phyloP scores from a whole-genome alignment of 148 eudicot genomes.

The Persicaria maculosa region DNA sequence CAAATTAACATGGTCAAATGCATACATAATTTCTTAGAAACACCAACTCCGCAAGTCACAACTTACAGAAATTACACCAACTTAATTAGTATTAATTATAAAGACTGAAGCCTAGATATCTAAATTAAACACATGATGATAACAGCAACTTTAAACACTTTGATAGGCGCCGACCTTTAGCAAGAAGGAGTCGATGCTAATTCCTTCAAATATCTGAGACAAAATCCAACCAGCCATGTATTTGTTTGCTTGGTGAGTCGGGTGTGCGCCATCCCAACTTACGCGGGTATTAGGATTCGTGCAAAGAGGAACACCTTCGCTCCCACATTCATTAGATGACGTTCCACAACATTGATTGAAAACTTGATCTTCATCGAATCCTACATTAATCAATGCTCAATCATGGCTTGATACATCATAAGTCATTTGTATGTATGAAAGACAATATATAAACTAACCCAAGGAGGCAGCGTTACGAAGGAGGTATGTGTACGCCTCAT shows the following conservation, averaged over 20 bases:
- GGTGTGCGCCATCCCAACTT: neutral
- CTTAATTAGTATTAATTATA: no score
- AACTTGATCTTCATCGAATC: neutral
- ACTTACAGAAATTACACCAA: no score
- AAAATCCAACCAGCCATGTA: neutral
- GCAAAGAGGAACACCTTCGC: neutral
- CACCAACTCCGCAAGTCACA: no score
- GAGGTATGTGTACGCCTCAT: slow-evolving; percentile 11
- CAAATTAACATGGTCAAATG: no score
- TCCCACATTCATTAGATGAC: neutral
- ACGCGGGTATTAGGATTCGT: neutral
- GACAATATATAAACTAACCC: neutral
- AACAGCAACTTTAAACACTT: no score
- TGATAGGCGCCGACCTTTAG: no score
- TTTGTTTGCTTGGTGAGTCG: neutral
- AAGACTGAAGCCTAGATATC: no score
- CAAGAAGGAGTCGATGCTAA: no score
- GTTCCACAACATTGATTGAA: neutral
- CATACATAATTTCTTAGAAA: no score
- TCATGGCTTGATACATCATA: neutral
- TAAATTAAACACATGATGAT: no score
- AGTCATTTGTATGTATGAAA: neutral
- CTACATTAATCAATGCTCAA: neutral
- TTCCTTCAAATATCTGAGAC: neutral
- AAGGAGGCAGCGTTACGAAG: slow-evolving; percentile 13